These are phyloP conservation scores for Candida quercuum DNA, from an alignment of 805 yeast genomes.

Conservation along the genomic window DNA sequence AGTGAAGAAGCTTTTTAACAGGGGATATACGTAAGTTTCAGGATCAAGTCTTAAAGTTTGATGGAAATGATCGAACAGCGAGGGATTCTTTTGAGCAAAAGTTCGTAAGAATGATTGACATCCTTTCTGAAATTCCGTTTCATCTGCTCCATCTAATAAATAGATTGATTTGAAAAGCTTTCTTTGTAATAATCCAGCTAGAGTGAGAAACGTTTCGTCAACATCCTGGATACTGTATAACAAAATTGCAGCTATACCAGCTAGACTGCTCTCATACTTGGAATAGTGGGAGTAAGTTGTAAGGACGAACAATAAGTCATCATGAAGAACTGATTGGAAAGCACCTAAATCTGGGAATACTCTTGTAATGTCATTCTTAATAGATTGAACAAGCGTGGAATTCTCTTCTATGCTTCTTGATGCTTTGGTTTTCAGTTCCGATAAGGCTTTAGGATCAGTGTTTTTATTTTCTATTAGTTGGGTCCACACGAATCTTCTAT, in stretches of 20 bases:
- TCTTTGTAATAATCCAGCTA: slow-evolving; percentile 34
- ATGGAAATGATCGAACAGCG: slow-evolving; percentile 45
- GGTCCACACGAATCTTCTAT: slow-evolving; percentile 48
- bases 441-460: slow-evolving; percentile 13
- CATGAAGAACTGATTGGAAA: slow-evolving; percentile 30
- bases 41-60: slow-evolving; percentile 35
- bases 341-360: slow-evolving; percentile 33
- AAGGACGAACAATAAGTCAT: slow-evolving; percentile 29
- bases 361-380: slow-evolving; percentile 19
- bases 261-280: slow-evolving; percentile 32
- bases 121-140: slow-evolving; percentile 27
- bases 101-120: slow-evolving; percentile 42
- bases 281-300: slow-evolving; percentile 25
- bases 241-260: slow-evolving; percentile 35
- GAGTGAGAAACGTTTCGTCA: slow-evolving; percentile 32
- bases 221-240: slow-evolving; percentile 30
- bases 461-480: slow-evolving; percentile 33
- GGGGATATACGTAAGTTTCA: slow-evolving; percentile 35
- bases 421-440: no score
- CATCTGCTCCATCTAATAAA: slow-evolving; percentile 20
- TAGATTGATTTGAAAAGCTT: slow-evolving; percentile 29
- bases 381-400: neutral
- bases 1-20: slow-evolving; percentile 42
- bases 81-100: slow-evolving; percentile 38
- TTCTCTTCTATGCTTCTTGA: slow-evolving; percentile 1